Evolutionary conservation across 768 basidiomycete species (phyloP).

Genomic region (Tephrocybe sp.): DNA sequence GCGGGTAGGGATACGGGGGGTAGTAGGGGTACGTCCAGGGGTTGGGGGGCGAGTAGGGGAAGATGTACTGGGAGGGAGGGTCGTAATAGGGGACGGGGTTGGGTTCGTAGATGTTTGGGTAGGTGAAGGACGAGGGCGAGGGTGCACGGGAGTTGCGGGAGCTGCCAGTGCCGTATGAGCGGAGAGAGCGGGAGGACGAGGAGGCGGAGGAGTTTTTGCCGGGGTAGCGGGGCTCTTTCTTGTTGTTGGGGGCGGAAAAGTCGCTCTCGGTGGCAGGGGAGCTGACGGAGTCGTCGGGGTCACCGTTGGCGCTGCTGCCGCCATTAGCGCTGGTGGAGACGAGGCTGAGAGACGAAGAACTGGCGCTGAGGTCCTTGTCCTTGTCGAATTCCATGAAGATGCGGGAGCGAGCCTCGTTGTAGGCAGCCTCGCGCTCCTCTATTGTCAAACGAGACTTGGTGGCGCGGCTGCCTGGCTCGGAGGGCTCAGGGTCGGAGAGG

Average conservation of each 20-base stretch:
- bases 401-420: conserved; percentile 80
- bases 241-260: conserved; percentile 63
- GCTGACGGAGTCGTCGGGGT: conserved; percentile 67
- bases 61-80: conserved; percentile 50
- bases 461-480: conserved; percentile 66
- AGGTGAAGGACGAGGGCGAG: conserved; percentile 69
- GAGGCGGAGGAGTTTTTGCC: conserved; percentile 46
- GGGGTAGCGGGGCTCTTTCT: conserved; percentile 49
- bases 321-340: conserved; percentile 47
- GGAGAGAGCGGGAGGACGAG: conserved; percentile 62
- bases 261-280: conserved; percentile 82
- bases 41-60: conserved; percentile 46
- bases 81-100: conserved; percentile 42
- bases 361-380: conserved; percentile 72
- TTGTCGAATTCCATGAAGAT: conserved; percentile 86
- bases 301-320: conserved; percentile 61
- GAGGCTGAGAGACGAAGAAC: conserved; percentile 73
- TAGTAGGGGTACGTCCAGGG: conserved; percentile 41
- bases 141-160: conserved; percentile 72
- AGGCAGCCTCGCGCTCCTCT: conserved; percentile 87
- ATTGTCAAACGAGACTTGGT: conserved; percentile 74
- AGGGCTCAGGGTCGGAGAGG: conserved; percentile 76
- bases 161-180: conserved; percentile 53
- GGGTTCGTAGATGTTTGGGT: conserved; percentile 66
- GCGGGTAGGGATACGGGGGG: conserved; percentile 33